These are phyloP conservation scores for Zygotorulaspora danielsina DNA, from an alignment of 805 yeast genomes.

Conservation along the genomic window DNA sequence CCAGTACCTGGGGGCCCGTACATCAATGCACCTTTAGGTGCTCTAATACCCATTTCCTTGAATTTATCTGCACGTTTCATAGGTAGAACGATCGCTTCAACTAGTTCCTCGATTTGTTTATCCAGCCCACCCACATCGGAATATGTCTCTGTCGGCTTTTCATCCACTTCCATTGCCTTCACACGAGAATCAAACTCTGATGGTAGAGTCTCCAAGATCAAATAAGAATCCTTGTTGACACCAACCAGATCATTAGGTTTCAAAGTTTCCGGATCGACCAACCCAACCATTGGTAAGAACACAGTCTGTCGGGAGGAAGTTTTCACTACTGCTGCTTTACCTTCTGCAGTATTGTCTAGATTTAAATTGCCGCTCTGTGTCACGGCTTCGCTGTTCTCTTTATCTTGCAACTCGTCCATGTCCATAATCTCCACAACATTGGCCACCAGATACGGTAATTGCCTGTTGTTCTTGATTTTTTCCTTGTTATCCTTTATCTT, in stretches of 20 bases:
- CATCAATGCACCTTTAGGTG: conserved; percentile 98
- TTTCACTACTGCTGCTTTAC: conserved; percentile 97
- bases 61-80: conserved; percentile 98
- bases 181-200: conserved; percentile 97
- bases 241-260: conserved; percentile 98
- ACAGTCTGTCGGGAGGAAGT: conserved; percentile 98
- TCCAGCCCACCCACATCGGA: conserved; percentile 97
- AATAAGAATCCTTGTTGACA: conserved; percentile 93
- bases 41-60: conserved; percentile 88
- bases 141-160: conserved; percentile 95
- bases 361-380: conserved; percentile 96
- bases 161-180: conserved; percentile 99
- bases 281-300: conserved; percentile 89
- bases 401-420: conserved; percentile 77
- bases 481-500: conserved; percentile 94
- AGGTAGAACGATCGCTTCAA: conserved; percentile 96
- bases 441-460: conserved; percentile 92
- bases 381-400: conserved; percentile 45
- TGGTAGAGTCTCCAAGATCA: conserved; percentile 89
- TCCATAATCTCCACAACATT: conserved; percentile 93
- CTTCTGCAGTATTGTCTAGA: conserved; percentile 82
- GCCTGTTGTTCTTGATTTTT: conserved; percentile 91
- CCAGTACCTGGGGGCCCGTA: conserved; percentile 99
- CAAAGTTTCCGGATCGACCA: conserved; percentile 84
- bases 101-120: conserved; percentile 96